Base-by-base conservation (phyloP, 2,329 filamentous ascomycete genomes). In the Diaporthe velutina region DNA sequence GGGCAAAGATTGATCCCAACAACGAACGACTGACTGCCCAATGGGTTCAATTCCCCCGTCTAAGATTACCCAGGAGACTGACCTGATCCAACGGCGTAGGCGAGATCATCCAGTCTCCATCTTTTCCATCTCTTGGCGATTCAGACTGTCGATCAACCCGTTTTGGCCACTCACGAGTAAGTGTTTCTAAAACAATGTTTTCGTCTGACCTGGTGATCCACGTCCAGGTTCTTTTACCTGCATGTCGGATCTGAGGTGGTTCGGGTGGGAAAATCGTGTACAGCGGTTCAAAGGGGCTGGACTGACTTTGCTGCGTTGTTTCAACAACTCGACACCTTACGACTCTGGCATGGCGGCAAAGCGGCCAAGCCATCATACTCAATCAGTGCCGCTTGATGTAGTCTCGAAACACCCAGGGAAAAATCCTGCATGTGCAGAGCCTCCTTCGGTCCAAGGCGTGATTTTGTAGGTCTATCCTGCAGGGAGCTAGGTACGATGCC, bases 71-170 rank as follows among this genome's bases (percentile, higher is more conserved):
- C 30, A 68, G 64, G 64, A 68, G n/a, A n/a, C 64, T 68, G 45
- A 40, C 64, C 64, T 68, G 64, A 54, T 25, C 48, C 64, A 40
- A 54, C 64, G 64, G 48, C 64, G 48, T 68, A 28, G 45, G 33
- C 64, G 64, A 68, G 48, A 68, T 67, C 48, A 40, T 68, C 48
- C 64, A 7, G 38, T 54, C 64, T 67, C 64, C 64, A 67, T 68
- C 48, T 54, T 52, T 52, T 54, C 64, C 4, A 54, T 54, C 33
- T 54, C 48, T 54, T 54, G 64, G 64, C 64, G 64, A 22, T 68
- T 68, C 64, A 52, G 33, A 52, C 28, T 38, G 45, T 52, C 64
- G 48, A 68, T 54, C 64, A 68, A 68, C 17, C 15, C 19, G 33
- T 28, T 54, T 40, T 54, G 33, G n/a, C 64, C 48, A 68, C 64